Evolutionary conservation across 2,329 filamentous ascomycete genomes (phyloP).

Genomic region (Teratosphaeria pseudoeucalypti): DNA sequence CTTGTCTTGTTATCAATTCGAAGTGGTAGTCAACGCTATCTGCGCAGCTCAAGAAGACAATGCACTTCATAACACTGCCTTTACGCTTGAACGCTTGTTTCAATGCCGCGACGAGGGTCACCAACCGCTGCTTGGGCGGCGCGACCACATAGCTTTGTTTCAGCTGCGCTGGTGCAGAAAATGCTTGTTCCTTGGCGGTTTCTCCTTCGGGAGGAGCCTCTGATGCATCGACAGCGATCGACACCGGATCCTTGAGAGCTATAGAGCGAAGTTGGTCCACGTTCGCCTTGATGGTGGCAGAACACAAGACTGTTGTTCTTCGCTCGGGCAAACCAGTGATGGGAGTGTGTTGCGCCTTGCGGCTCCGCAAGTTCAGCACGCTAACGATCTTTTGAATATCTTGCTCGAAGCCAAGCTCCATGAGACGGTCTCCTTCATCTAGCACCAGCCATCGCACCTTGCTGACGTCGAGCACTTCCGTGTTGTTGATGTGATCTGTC

Average conservation of each 20-base stretch:
- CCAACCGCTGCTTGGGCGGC: conserved; percentile 79
- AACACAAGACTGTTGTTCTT: conserved; percentile 82
- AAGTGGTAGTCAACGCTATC: conserved; percentile 97
- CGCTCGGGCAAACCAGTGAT: conserved; percentile 60
- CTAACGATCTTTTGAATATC: conserved; percentile 81
- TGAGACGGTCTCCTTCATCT: conserved; percentile 93
- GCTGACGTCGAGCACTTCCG: conserved; percentile 75
- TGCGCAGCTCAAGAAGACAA: conserved; percentile 92
- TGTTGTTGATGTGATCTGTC: conserved; percentile 86
- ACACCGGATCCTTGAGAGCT: conserved; percentile 82
- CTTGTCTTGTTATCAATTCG: conserved; percentile 43
- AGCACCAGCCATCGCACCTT: conserved; percentile 88
- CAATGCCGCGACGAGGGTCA: conserved; percentile 73
- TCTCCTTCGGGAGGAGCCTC: conserved; percentile 33
- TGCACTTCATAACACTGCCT: conserved; percentile 90
- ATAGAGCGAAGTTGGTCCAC: conserved; percentile 91
- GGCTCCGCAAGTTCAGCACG: conserved; percentile 58
- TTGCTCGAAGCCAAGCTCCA: conserved; percentile 96
- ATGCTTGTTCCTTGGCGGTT: conserved; percentile 44
- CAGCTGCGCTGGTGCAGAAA: conserved; percentile 79
- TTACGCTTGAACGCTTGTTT: conserved; percentile 80
- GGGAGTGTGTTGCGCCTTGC: conserved; percentile 49
- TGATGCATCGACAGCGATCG: conserved; percentile 60
- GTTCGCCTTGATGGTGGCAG: conserved; percentile 95
- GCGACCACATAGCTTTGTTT: conserved; percentile 86